Evolutionary conservation across 2,329 filamentous ascomycete species (phyloP), one percentile per base, ranked within the genome.

Genomic region (Clathrospora elynae): DNA sequence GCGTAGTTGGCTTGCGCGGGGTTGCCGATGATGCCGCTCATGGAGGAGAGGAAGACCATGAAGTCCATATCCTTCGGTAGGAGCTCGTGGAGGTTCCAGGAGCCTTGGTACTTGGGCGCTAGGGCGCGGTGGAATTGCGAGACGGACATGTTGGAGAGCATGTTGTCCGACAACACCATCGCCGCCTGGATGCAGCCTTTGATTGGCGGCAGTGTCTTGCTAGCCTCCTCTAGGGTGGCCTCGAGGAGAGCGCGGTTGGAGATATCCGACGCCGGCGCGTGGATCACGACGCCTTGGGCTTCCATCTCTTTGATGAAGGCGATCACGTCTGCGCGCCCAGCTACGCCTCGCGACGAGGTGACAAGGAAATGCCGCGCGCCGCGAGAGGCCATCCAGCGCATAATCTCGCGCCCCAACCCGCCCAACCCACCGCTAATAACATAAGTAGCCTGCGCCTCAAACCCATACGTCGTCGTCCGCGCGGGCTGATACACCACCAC

Each of bases 371-470:
- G 42, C 17, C 47, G 46, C 1, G 62, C 64, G 9, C 63, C 64
- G 22, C 51, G 51, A 3, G 32, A 30, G 4, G 55, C 49, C 59
- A 67, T 60, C 57, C 56, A 62, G 19, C 37, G 46, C 5, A 56
- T 47, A 26, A 67, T 59, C 17, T 49, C 51, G 2, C 64, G 55
- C 3, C 63, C 64, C 14, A 67, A 35, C 4, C 62, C 63, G 2
- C 64, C 63, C 2, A 53, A 52, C 3, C 62, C 63, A 20, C 63
- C 62, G 18, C 57, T 53, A 3, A 67, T 42, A 6, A 67, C 14
- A 35, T 66, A 67, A 2, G 63, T 55, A 33, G 35, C 36, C 12
- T 41, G 30, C 12, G 16, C 36, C 16, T 35, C 19, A 11, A 45
- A 45, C 2, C 9, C 14, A 22, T 40, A 45, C 11, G 53, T 39